These are phyloP conservation scores for Colletotrichum lupini DNA, from an alignment of 2,329 filamentous ascomycete genomes.

Conservation along the genomic window DNA sequence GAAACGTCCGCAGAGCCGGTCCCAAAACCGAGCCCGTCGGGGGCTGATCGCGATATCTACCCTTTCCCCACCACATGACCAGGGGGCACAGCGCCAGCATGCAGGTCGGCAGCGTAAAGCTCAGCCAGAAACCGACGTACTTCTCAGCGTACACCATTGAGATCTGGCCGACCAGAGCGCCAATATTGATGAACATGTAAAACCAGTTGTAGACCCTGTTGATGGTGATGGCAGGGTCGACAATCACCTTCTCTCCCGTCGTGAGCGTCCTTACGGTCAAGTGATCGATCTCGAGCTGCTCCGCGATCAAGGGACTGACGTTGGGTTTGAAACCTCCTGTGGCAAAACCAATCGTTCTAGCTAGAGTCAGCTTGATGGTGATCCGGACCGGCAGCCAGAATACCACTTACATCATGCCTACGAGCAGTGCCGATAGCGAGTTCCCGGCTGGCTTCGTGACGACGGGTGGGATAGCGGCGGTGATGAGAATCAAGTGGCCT, in stretches of 20 bases:
- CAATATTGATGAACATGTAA: slow-evolving; percentile 79
- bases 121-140: slow-evolving; percentile 80
- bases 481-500: slow-evolving; percentile 74
- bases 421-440: slow-evolving; percentile 70
- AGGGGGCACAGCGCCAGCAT: slow-evolving; percentile 72
- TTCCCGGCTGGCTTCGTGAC: slow-evolving; percentile 63
- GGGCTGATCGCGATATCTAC: slow-evolving; percentile 66
- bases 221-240: slow-evolving; percentile 72
- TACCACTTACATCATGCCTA: slow-evolving; percentile 58
- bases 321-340: slow-evolving; percentile 83
- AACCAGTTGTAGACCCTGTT: slow-evolving; percentile 76
- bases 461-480: slow-evolving; percentile 72
- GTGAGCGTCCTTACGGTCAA: slow-evolving; percentile 62
- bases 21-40: slow-evolving; percentile 76
- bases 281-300: slow-evolving; percentile 70
- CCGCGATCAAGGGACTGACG: slow-evolving; percentile 74
- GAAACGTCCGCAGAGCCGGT: slow-evolving; percentile 70
- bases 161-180: slow-evolving; percentile 72
- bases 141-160: slow-evolving; percentile 79
- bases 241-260: slow-evolving; percentile 71
- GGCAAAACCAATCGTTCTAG: slow-evolving; percentile 61
- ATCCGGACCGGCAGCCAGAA: not conserved
- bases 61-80: slow-evolving; percentile 69
- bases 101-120: slow-evolving; percentile 74
- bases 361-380: not conserved